Percentiles rank a stretch among this genome's conserved stretches.
Conservation (phyloP, 371 early-diverging fungal genomes). For the Mortierella sp. region DNA sequence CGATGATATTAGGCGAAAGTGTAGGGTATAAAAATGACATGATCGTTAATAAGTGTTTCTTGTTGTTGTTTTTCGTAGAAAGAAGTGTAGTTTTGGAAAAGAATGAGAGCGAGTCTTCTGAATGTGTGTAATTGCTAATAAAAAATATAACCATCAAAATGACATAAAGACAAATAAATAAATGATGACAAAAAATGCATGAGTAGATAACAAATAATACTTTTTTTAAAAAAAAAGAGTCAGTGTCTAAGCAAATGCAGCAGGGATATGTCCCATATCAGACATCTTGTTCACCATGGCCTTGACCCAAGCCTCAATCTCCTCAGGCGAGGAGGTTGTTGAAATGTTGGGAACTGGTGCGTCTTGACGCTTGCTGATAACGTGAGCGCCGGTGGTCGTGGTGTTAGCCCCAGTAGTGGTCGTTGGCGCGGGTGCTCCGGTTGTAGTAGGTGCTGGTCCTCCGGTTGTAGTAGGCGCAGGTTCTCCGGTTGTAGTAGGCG, state of each 20-base stretch:
- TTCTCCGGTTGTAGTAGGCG: neutral
- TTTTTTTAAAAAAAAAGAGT: neutral
- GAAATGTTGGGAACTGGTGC: neutral
- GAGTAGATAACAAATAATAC: neutral
- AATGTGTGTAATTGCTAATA: neutral
- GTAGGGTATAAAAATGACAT: neutral
- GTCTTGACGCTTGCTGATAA: conserved; percentile 31
- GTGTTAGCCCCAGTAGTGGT: conserved; percentile 2
- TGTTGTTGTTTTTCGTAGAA: too few relatives aligned
- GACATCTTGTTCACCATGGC: conserved; percentile 38
- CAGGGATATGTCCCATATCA: conserved; percentile 17
- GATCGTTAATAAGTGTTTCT: neutral
- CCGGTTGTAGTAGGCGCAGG: neutral
- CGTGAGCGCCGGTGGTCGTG: neutral
- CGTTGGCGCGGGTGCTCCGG: neutral
- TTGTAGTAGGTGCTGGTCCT: neutral
- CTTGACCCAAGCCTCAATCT: conserved; percentile 44
- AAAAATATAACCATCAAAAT: neutral
- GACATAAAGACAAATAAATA: neutral
- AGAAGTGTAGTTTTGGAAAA: too few relatives aligned
- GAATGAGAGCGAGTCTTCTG: too few relatives aligned
- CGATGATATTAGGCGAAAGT: neutral
- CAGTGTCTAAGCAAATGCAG: conserved; percentile 21
- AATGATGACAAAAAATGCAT: neutral
- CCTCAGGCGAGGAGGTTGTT: conserved; percentile 15